Evolutionary conservation across 345 rosid species (phyloP).

Genomic region (Raphanus sativus): DNA sequence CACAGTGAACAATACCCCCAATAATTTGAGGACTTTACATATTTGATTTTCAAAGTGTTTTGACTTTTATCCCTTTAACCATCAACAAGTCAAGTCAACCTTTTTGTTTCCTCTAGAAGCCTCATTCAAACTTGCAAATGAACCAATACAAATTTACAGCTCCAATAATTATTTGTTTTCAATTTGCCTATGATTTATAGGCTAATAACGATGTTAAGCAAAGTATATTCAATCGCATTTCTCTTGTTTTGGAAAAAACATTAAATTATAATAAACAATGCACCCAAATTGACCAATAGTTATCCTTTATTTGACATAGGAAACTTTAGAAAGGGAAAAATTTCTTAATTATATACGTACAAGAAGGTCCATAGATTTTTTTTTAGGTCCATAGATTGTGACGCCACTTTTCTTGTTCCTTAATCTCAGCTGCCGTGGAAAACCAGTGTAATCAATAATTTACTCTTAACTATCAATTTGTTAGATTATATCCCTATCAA

Average conservation of each 20-base stretch:
- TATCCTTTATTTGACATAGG: background rate
- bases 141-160: background rate
- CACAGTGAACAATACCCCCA: slow-evolving; percentile 33
- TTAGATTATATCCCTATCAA: slow-evolving; percentile 32
- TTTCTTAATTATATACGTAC: slow-evolving; percentile 14
- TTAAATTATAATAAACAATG: slow-evolving; percentile 14
- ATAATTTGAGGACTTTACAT: slow-evolving; percentile 31
- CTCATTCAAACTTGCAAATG: background rate
- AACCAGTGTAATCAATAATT: slow-evolving; percentile 4
- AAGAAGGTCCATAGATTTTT: slow-evolving; percentile 27
- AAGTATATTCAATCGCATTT: background rate
- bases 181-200: background rate
- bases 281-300: slow-evolving; percentile 28
- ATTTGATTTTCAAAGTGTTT: slow-evolving; percentile 29
- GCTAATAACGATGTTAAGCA: background rate
- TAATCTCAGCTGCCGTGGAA: slow-evolving; percentile 40
- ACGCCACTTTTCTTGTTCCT: slow-evolving; percentile 40
- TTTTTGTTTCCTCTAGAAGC: slow-evolving; percentile 34
- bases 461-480: background rate
- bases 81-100: slow-evolving; percentile 42
- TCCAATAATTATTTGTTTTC: background rate
- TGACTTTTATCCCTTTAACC: slow-evolving; percentile 37
- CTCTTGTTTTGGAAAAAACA: slow-evolving; percentile 20
- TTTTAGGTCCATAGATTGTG: slow-evolving; percentile 34
- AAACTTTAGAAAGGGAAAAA: slow-evolving; percentile 1